Evolutionary conservation across 805 yeast genomes (phyloP).

Genomic region (Zygotorulaspora chibaensis): DNA sequence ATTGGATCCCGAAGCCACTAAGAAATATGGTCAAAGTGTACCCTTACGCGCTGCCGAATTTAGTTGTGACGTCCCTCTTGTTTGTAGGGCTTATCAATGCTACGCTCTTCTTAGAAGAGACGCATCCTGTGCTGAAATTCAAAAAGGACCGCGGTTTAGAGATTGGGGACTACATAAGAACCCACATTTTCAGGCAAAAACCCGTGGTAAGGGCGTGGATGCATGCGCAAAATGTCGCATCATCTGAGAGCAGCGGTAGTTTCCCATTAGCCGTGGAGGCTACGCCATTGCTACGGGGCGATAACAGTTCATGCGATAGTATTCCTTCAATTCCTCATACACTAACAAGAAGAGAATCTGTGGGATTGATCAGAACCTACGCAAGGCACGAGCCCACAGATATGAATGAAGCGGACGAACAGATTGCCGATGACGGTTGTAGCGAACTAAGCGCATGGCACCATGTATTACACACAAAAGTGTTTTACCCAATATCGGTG

Average conservation of each 20-base stretch:
- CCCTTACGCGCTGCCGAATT: constrained; percentile 53
- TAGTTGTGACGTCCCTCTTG: constrained; percentile 42
- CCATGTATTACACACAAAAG: constrained; percentile 31
- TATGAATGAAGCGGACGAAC: constrained; percentile 13
- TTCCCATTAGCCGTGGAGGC: constrained; percentile 7
- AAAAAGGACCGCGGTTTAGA: constrained; percentile 45
- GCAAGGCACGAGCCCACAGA: constrained; percentile 34
- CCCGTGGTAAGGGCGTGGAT: constrained; percentile 32
- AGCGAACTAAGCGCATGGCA: constrained; percentile 23
- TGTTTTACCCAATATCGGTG: constrained; percentile 36
- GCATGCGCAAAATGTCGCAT: neutral
- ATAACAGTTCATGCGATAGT: constrained; percentile 18
- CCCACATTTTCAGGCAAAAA: constrained; percentile 15
- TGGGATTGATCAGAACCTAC: constrained; percentile 32
- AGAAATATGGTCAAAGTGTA: constrained; percentile 33
- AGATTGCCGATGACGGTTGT: constrained; percentile 17
- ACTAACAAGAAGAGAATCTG: constrained; percentile 34
- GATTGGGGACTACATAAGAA: constrained; percentile 38
- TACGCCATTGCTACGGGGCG: constrained; percentile 14
- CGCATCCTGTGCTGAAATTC: constrained; percentile 40
- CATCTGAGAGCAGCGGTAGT: neutral
- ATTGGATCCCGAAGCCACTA: constrained; percentile 17
- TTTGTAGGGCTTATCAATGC: constrained; percentile 38
- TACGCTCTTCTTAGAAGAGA: constrained; percentile 50
- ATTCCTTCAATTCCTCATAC: constrained; percentile 25